These are phyloP conservation scores for Magnaporthiopsis rhizophila DNA, from an alignment of 2,329 filamentous ascomycete species.

Conservation along the genomic window DNA sequence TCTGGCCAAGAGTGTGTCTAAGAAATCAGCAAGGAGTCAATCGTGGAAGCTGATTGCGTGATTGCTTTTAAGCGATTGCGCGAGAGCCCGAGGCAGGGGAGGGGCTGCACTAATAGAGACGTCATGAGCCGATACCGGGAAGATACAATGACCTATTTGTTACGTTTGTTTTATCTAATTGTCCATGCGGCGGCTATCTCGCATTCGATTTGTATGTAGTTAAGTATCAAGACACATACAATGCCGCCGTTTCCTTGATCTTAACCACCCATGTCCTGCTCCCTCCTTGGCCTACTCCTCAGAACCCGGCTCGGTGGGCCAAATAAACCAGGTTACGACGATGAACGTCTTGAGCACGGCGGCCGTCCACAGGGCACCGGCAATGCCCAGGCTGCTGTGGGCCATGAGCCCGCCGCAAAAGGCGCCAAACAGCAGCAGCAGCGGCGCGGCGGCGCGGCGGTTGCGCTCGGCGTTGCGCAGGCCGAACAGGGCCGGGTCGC, in stretches of 20 bases:
- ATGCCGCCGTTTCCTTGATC: not conserved
- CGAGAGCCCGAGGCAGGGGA: constrained; percentile 1
- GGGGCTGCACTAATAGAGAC: not conserved
- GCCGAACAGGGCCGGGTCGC: constrained; percentile 42
- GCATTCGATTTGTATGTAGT: too few species aligned
- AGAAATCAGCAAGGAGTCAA: not conserved
- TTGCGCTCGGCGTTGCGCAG: constrained; percentile 41
- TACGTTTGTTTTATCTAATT: not conserved
- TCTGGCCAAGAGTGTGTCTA: too few species aligned
- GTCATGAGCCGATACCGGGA: not conserved
- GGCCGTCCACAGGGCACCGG: constrained; percentile 52
- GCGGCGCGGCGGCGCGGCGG: constrained; percentile 39
- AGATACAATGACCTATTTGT: not conserved
- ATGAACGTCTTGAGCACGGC: constrained; percentile 47
- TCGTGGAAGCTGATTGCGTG: constrained; percentile 6
- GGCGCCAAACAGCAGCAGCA: constrained; percentile 41
- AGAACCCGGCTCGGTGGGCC: constrained; percentile 31
- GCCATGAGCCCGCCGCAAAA: constrained; percentile 42
- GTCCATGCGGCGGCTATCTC: too few species aligned
- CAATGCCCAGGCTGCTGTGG: constrained; percentile 37
- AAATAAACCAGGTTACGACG: constrained; percentile 50
- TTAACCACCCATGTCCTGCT: too few species aligned
- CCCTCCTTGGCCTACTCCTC: too few species aligned
- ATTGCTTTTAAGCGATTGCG: constrained; percentile 3
- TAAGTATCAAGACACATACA: too few species aligned